Base-by-base conservation (phyloP, 345 rosid species). In the Salix arbutifolia region DNA sequence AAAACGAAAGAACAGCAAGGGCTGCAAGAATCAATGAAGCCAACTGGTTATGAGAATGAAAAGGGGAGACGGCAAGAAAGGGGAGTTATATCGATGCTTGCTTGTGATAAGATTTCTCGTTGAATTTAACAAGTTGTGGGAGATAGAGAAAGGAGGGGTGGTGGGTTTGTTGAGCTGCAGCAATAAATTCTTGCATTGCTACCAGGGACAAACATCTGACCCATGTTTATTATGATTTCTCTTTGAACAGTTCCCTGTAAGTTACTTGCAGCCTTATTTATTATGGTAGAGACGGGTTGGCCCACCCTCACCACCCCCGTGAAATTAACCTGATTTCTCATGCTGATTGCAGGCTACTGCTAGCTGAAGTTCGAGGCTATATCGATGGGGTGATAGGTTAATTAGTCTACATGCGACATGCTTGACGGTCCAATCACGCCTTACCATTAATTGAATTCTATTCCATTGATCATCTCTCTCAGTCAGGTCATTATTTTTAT, bases 131-230 rank as follows among this genome's bases (percentile, higher is more conserved):
- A 42, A 67, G 33, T 31, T 31, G 33, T 31, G 33, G 33, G 48
- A 65, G 12, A 53, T 7, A 53, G 40, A 37, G 14, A 38, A 11
- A 31, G 31, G 23, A 44, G 70, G 69, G 52, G 72, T 73, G 74
- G 26, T 3, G 67, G 69, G 83, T 70, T 79, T 50, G 83, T 74
- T 84, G 85, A 79, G 87, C 76, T 78, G 82, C 4, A n/a, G 66
- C 79, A 79, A 70, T 81, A 65, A 81, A 76, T 79, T 67, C 37
- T 28, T 23, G 71, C 56, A 30, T 76, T 38, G 25, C n/a, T 30
- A 2, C 3, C 0, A 14, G 50, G 4, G 65, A 18, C 33, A 44
- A 30, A 30, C 33, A 21, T 25, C 65, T 53, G 48, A 30, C 60
- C 68, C 26, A 1, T 21, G 56, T 66, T 61, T 44, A 42, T 25